Evolutionary conservation across 495 filamentous ascomycete genomes (phyloP).

Genomic region (Zalerion maritima): DNA sequence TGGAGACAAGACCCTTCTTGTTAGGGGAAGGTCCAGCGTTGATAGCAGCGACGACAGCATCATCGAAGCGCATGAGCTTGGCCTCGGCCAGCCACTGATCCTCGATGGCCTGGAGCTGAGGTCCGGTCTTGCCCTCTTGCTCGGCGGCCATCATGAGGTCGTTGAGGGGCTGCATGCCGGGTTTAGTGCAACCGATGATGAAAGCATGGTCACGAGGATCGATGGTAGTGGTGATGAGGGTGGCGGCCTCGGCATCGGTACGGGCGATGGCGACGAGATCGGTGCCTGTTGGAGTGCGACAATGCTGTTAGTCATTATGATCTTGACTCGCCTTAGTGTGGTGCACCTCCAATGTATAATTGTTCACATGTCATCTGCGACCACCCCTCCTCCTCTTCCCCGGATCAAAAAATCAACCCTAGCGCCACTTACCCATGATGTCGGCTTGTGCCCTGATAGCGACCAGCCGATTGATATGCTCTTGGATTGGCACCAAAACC

Average conservation of each 20-base stretch:
- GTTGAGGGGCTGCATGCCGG: slow-evolving; percentile 65
- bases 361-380: too few species aligned
- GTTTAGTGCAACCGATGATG: slow-evolving; percentile 83
- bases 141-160: slow-evolving; percentile 87
- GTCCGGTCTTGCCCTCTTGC: slow-evolving; percentile 63
- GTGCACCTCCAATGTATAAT: too few species aligned
- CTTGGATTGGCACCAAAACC: slow-evolving; percentile 89
- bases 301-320: slow-evolving; percentile 3
- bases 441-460: slow-evolving; percentile 96
- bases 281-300: slow-evolving; percentile 35
- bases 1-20: slow-evolving; percentile 47
- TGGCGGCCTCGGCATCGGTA: slow-evolving; percentile 95
- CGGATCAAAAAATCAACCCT: too few species aligned
- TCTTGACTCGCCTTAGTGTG: too few species aligned
- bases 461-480: slow-evolving; percentile 96
- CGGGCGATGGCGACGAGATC: slow-evolving; percentile 85
- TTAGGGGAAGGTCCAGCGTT: slow-evolving; percentile 39
- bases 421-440: slow-evolving; percentile 66
- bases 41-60: slow-evolving; percentile 77
- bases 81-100: slow-evolving; percentile 74
- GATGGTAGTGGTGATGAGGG: slow-evolving; percentile 91
- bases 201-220: slow-evolving; percentile 88
- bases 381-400: too few species aligned
- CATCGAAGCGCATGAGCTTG: slow-evolving; percentile 78
- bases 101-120: slow-evolving; percentile 79